Evolutionary conservation across 2,329 filamentous ascomycete species (phyloP).

Genomic region (Madurella mycetomatis): DNA sequence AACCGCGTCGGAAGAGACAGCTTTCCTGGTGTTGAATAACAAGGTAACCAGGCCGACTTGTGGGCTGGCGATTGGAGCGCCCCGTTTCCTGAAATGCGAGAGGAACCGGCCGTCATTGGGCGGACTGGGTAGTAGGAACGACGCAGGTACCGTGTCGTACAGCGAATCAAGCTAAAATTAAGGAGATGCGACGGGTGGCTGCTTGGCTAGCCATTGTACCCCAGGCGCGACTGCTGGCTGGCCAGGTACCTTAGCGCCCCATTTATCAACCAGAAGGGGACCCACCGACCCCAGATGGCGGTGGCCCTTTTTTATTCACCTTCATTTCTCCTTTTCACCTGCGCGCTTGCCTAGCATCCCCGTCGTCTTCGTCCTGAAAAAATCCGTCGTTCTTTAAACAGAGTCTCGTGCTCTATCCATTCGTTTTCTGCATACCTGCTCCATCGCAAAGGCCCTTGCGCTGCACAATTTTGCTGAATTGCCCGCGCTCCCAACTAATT

Average conservation of each 20-base stretch:
- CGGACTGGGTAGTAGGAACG: slow-evolving; percentile 13
- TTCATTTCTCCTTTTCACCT: slow-evolving; percentile 17
- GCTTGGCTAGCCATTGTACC: slow-evolving; percentile 12
- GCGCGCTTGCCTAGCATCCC: slow-evolving; percentile 1
- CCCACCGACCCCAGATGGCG: slow-evolving; percentile 14
- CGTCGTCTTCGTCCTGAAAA: slow-evolving; percentile 16
- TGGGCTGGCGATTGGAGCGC: neutral
- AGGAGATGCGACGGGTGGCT: slow-evolving; percentile 21
- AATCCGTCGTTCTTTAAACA: slow-evolving; percentile 22
- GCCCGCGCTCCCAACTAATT: too few species aligned
- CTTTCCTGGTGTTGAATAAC: neutral
- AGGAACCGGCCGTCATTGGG: slow-evolving; percentile 3
- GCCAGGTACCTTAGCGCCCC: slow-evolving; percentile 9
- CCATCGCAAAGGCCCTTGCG: slow-evolving; percentile 1
- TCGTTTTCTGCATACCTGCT: slow-evolving; percentile 18
- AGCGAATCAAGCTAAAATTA: slow-evolving; percentile 23
- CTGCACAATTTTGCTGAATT: neutral
- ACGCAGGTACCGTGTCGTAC: slow-evolving; percentile 21
- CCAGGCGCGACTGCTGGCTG: slow-evolving; percentile 7
- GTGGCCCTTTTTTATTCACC: slow-evolving; percentile 20
- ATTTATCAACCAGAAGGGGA: slow-evolving; percentile 2
- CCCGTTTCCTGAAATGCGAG: neutral
- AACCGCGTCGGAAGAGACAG: neutral
- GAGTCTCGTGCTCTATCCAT: slow-evolving; percentile 26
- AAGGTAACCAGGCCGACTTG: neutral